These are phyloP conservation scores for Penicillium mononematosum DNA, from an alignment of 495 filamentous ascomycete species.

Conservation along the genomic window DNA sequence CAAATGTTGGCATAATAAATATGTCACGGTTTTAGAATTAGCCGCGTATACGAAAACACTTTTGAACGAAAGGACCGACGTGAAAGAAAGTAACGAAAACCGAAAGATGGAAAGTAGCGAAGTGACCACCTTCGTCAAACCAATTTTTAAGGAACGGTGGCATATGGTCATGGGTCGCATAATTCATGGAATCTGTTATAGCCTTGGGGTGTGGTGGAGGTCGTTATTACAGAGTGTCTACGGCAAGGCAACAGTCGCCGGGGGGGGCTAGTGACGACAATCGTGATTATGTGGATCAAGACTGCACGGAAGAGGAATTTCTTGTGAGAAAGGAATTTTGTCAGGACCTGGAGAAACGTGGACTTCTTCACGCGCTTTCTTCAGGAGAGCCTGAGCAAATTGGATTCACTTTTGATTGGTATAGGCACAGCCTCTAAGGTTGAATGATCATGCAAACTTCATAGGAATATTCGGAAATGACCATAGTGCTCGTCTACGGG, in stretches of 20 bases:
- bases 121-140: no score
- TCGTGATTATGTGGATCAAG: constrained; percentile 12
- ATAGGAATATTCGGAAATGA: no score
- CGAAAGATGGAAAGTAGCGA: background rate
- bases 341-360: constrained; percentile 30
- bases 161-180: background rate
- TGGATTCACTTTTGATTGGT: constrained; percentile 31
- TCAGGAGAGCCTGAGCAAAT: constrained; percentile 29
- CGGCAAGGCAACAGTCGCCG: background rate
- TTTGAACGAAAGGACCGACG: background rate
- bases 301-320: constrained; percentile 14
- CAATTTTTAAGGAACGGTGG: no score
- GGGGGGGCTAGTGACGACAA: constrained; percentile 6
- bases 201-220: background rate
- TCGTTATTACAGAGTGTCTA: background rate
- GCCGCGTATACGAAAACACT: constrained; percentile 26
- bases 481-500: no score
- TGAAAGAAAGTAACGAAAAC: constrained; percentile 5
- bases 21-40: constrained; percentile 30
- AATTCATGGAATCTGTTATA: constrained; percentile 5
- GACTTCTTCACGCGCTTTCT: constrained; percentile 32
- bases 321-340: constrained; percentile 26
- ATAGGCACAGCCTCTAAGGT: constrained; percentile 23
- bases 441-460: constrained; percentile 4
- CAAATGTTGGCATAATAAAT: constrained; percentile 42